phyloP scores from a whole-genome alignment of 768 basidiomycete genomes.

The Psilocybe tampanensis region DNA sequence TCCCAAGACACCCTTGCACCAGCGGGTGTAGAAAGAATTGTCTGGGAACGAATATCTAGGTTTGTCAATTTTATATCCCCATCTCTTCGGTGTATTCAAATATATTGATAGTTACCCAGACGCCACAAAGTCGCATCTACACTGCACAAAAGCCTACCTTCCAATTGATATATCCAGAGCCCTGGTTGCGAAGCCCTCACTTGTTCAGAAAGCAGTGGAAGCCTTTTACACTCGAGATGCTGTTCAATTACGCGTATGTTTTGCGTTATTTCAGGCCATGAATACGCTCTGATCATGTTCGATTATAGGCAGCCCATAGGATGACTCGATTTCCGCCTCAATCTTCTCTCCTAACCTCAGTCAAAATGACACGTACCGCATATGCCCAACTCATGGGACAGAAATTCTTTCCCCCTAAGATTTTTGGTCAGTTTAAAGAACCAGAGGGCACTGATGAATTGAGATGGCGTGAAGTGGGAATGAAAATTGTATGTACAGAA shows the following conservation, averaged over 20 bases:
- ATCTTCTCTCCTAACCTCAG: conserved; percentile 57
- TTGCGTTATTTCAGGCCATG: not conserved
- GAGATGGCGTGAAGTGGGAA: conserved; percentile 84
- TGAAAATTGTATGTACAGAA: conserved; percentile 77
- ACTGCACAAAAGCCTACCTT: conserved; percentile 77
- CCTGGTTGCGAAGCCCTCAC: conserved; percentile 57
- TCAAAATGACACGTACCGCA: conserved; percentile 85
- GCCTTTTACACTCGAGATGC: conserved; percentile 96
- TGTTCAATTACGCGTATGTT: conserved; percentile 78
- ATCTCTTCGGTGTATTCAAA: not conserved
- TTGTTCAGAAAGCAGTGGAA: conserved; percentile 88
- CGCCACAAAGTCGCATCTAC: conserved; percentile 65
- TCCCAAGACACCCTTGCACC: conserved; percentile 61
- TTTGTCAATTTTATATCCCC: conserved; percentile 26
- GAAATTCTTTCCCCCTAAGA: conserved; percentile 88
- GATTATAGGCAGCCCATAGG: conserved; percentile 74
- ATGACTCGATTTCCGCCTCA: conserved; percentile 90
- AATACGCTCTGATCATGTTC: not conserved
- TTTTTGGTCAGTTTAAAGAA: conserved; percentile 78
- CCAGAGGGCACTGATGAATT: conserved; percentile 65
- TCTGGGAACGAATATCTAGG: conserved; percentile 75
- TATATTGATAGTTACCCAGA: conserved; percentile 63
- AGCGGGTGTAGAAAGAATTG: conserved; percentile 56
- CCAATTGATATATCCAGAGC: conserved; percentile 81
- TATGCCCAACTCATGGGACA: conserved; percentile 94